phyloP scores from a whole-genome alignment of 768 basidiomycete species.

The Rhodocollybia butyracea region DNA sequence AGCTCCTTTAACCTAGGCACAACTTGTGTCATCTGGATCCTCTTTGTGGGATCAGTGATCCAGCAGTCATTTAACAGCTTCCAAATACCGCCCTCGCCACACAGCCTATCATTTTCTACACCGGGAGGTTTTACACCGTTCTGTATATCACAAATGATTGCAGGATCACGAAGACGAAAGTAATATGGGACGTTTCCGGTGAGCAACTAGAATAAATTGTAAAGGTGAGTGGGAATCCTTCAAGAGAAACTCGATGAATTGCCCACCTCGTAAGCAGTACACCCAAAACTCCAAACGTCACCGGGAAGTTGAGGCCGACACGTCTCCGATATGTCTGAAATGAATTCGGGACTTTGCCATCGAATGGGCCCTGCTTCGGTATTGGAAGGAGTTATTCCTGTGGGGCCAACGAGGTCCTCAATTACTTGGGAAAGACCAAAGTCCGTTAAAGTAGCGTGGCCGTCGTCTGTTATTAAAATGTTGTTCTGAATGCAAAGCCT shows the following conservation, averaged over 20 bases:
- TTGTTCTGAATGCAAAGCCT: too few species aligned
- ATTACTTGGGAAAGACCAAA: slow-evolving; percentile 40
- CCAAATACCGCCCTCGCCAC: slow-evolving; percentile 1
- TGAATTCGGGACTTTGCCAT: slow-evolving; percentile 32
- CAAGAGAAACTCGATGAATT: neutral
- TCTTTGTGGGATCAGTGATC: slow-evolving; percentile 10
- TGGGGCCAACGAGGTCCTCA: slow-evolving; percentile 22
- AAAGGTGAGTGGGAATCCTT: neutral
- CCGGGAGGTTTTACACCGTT: slow-evolving; percentile 14
- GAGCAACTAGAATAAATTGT: slow-evolving; percentile 15
- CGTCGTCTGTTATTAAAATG: slow-evolving; percentile 39
- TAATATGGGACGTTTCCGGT: slow-evolving; percentile 24
- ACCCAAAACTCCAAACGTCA: slow-evolving; percentile 34
- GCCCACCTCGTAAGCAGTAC: slow-evolving; percentile 31
- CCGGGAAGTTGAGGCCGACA: slow-evolving; percentile 19
- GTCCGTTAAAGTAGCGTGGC: slow-evolving; percentile 39
- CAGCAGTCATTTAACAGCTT: slow-evolving; percentile 17
- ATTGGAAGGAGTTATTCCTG: slow-evolving; percentile 25
- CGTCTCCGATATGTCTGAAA: slow-evolving; percentile 23
- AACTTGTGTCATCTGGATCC: slow-evolving; percentile 14
- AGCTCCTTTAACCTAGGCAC: neutral
- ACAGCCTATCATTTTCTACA: slow-evolving; percentile 11
- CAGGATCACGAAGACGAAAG: slow-evolving; percentile 19
- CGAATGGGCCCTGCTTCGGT: slow-evolving; percentile 27
- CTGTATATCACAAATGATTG: slow-evolving; percentile 23